A percentile compares a stretch with the other conserved stretches of the same genome.
These are phyloP conservation scores for Aspergillus candidus DNA, from an alignment of 2,329 filamentous ascomycete genomes.

Conservation along the genomic window DNA sequence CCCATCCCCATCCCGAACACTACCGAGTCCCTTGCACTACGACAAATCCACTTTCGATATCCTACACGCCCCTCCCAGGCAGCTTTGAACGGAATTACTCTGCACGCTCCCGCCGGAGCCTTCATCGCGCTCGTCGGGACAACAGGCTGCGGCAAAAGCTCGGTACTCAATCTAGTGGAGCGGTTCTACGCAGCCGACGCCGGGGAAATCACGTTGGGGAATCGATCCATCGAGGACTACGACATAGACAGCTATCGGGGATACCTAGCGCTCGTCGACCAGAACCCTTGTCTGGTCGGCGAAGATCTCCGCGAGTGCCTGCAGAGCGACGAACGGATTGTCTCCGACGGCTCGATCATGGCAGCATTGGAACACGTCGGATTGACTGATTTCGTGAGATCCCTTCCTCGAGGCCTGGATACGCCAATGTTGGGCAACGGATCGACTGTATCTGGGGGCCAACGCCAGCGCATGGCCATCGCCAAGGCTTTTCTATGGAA, in stretches of 20 bases:
- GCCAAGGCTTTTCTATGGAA: slow-evolving; percentile 29
- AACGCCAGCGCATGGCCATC: slow-evolving; percentile 9
- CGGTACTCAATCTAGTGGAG: slow-evolving; percentile 55
- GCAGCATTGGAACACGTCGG: slow-evolving; percentile 2
- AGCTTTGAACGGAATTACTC: slow-evolving; percentile 2
- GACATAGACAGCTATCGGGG: slow-evolving; percentile 2
- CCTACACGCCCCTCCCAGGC: background rate
- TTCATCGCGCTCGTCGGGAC: slow-evolving; percentile 50
- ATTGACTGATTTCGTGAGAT: slow-evolving; percentile 5
- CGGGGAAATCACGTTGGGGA: slow-evolving; percentile 4
- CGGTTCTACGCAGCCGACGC: slow-evolving; percentile 59
- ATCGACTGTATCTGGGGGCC: slow-evolving; percentile 8
- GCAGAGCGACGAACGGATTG: slow-evolving; percentile 9
- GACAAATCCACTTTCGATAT: slow-evolving; percentile 4
- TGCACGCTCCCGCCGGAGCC: slow-evolving; percentile 31
- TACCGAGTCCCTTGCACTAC: background rate
- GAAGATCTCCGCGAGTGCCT: slow-evolving; percentile 10
- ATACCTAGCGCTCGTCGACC: slow-evolving; percentile 22
- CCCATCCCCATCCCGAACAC: background rate
- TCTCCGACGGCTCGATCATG: slow-evolving; percentile 23
- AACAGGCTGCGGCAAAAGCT: slow-evolving; percentile 56
- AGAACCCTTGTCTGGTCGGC: slow-evolving; percentile 59
- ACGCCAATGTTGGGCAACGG: slow-evolving; percentile 3
- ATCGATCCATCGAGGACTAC: background rate
- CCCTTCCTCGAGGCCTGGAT: slow-evolving; percentile 3